A percentile compares a stretch with the other conserved stretches of the same genome.
These are phyloP conservation scores for cucumber (Cucumis sativus) DNA, from an alignment of 306 rosid species.

Conservation along the genomic window Cucumber_9930_V3 NC_026659.2:4142501-4143000, in stretches of 20 bases:
- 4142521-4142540: too few relatives aligned
- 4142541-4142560: too few relatives aligned
- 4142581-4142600: too few relatives aligned
- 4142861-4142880: not conserved
- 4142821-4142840: not conserved
- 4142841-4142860: not conserved
- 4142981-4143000: not conserved
- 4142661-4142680: not conserved
- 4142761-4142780: not conserved
- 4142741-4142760: not conserved
- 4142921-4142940: not conserved
- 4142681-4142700: not conserved
- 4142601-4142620: not conserved
- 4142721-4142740: not conserved
- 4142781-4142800: not conserved
- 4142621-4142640: not conserved
- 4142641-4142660: not conserved
- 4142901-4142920: not conserved
- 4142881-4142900: not conserved
- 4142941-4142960: too few relatives aligned
- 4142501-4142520: not conserved
- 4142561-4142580: too few relatives aligned
- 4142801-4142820: not conserved
- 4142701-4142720: too few relatives aligned
- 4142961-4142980: not conserved